A percentile compares a stretch with the other conserved stretches of the same genome.
Evolutionary conservation across 192 early-diverging fungal species (phyloP).

Genomic region (Gamsiella multidivaricata): DNA sequence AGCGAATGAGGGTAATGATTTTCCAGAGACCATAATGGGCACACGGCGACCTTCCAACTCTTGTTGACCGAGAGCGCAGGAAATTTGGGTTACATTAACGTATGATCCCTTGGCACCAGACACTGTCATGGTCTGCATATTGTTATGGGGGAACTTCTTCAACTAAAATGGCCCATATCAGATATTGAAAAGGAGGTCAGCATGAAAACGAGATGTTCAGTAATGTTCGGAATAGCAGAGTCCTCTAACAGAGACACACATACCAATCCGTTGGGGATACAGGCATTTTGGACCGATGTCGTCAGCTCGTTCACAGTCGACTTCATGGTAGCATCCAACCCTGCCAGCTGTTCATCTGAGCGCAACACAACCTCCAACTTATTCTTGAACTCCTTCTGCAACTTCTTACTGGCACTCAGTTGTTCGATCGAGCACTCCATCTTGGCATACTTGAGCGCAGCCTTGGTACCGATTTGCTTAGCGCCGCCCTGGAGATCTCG

Average conservation of each 20-base stretch:
- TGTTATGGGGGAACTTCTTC: conserved; percentile 92
- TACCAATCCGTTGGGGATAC: conserved; percentile 78
- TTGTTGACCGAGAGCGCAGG: conserved; percentile 97
- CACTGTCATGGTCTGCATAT: conserved; percentile 99
- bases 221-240: too few relatives aligned
- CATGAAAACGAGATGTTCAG: too few relatives aligned
- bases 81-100: conserved; percentile 97
- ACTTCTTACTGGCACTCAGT: conserved; percentile 29
- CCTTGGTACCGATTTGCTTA: conserved; percentile 73
- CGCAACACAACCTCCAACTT: conserved; percentile 90
- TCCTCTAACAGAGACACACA: neutral
- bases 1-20: conserved; percentile 93
- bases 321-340: conserved; percentile 90
- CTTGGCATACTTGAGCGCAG: conserved; percentile 79
- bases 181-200: neutral
- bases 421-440: conserved; percentile 55
- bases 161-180: conserved; percentile 35
- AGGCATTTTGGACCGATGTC: conserved; percentile 77
- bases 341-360: conserved; percentile 85
- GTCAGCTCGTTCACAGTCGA: conserved; percentile 85
- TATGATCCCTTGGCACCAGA: conserved; percentile 98
- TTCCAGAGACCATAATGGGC: conserved; percentile 97
- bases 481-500: conserved; percentile 75
- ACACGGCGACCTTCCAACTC: conserved; percentile 98
- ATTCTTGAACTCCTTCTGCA: conserved; percentile 68